A percentile compares a stretch with the other conserved stretches of the same genome.
Evolutionary conservation across 2,329 filamentous ascomycete genomes (phyloP).

Genomic region (Davidsoniella virescens): DNA sequence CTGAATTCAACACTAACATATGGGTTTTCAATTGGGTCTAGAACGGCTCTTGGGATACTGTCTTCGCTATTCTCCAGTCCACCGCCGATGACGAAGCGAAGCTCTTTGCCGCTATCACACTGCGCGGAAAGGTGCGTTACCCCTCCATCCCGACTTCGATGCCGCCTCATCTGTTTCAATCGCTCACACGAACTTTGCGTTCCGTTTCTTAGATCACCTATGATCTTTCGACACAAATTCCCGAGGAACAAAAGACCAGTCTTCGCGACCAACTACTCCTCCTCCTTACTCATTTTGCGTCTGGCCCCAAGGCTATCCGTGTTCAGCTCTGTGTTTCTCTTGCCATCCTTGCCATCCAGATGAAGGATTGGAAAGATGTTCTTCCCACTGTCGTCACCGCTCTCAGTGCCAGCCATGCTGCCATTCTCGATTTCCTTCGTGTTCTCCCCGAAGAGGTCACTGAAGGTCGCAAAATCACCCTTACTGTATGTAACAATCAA

Average conservation of each 20-base stretch:
- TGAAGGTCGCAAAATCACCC: constrained; percentile 96
- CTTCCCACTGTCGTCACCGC: constrained; percentile 64
- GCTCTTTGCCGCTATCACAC: constrained; percentile 86
- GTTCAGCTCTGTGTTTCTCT: constrained; percentile 91
- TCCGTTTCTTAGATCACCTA: constrained; percentile 62
- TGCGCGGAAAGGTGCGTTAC: constrained; percentile 77
- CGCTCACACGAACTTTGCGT: background rate
- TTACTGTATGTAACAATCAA: constrained; percentile 73
- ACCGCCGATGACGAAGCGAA: constrained; percentile 69
- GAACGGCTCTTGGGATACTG: constrained; percentile 82
- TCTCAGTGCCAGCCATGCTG: constrained; percentile 65
- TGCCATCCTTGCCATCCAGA: constrained; percentile 88
- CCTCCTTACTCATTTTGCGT: constrained; percentile 64
- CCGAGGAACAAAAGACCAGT: constrained; percentile 53
- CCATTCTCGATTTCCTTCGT: constrained; percentile 87
- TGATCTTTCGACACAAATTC: constrained; percentile 73
- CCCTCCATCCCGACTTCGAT: background rate
- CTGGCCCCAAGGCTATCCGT: constrained; percentile 69
- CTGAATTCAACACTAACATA: background rate
- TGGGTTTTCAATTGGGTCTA: constrained; percentile 23
- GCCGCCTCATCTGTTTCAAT: background rate
- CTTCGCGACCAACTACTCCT: constrained; percentile 73
- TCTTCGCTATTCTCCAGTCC: constrained; percentile 73
- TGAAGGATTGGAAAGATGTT: constrained; percentile 91
- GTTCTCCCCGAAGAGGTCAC: constrained; percentile 97